A percentile compares a stretch with the other conserved stretches of the same genome.
Conservation (phyloP, 768 basidiomycete genomes). For the Russula abietina region DNA sequence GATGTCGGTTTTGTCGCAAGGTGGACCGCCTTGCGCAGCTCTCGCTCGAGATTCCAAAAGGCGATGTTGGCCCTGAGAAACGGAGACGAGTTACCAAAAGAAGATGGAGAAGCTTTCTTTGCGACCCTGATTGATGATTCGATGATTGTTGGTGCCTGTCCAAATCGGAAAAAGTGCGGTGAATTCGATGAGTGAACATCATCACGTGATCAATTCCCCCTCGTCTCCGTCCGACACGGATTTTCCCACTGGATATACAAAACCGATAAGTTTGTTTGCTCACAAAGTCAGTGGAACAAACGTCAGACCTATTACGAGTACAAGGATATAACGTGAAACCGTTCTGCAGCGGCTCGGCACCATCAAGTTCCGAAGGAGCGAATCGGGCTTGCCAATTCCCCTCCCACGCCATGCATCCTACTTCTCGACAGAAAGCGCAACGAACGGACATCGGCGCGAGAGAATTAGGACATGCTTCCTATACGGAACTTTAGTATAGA, state of each 20-base stretch:
- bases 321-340: neutral
- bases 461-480: neutral
- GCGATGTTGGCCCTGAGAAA: conserved; percentile 6
- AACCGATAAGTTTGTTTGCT: neutral
- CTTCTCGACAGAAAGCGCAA: neutral
- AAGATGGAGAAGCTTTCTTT: neutral
- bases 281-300: neutral
- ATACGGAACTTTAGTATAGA: neutral
- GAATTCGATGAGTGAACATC: too few species aligned
- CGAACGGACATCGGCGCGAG: conserved; percentile 3
- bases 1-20: conserved; percentile 4
- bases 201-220: conserved; percentile 15
- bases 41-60: neutral
- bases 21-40: conserved; percentile 2
- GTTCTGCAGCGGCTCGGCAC: neutral
- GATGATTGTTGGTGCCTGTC: conserved; percentile 17
- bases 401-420: neutral
- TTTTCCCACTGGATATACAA: neutral
- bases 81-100: neutral
- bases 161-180: neutral
- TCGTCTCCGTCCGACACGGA: neutral
- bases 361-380: neutral
- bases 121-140: conserved; percentile 8
- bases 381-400: neutral
- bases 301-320: neutral